Conservation (phyloP, 768 basidiomycete species). For the Serendipita indica region DNA sequence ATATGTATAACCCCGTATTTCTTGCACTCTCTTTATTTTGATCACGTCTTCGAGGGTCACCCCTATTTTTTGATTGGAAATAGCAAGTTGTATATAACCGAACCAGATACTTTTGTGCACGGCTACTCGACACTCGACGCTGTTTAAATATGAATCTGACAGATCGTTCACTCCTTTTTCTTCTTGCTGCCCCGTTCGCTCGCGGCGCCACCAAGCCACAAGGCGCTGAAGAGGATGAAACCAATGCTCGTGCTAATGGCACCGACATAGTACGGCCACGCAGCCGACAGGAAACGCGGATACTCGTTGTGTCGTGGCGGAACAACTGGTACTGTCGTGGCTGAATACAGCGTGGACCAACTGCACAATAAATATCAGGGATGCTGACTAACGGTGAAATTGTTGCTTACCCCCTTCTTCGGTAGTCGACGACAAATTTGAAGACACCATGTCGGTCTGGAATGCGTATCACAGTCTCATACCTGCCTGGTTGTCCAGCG, state of each 20-base stretch:
- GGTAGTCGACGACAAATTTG: conserved; percentile 87
- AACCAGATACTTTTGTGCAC: no score
- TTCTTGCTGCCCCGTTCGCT: conserved; percentile 33
- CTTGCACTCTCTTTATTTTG: no score
- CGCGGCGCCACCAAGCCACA: conserved; percentile 82
- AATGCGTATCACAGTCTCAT: conserved; percentile 70
- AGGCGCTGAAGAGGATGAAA: conserved; percentile 70
- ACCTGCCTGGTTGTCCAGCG: conserved; percentile 43
- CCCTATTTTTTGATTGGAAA: no score
- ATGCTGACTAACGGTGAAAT: conserved; percentile 4
- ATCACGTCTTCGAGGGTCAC: no score
- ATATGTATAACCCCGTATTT: no score
- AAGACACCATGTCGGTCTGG: conserved; percentile 97
- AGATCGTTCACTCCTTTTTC: conserved; percentile 24
- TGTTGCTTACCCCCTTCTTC: conserved; percentile 61
- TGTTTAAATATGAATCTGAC: no score
- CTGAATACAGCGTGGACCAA: conserved; percentile 56
- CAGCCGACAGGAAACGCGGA: conserved; percentile 86
- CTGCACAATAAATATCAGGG: conserved; percentile 26
- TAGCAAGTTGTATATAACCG: no score
- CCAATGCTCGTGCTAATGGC: conserved; percentile 77
- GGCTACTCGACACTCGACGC: no score
- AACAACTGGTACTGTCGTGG: conserved; percentile 70
- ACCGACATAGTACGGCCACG: conserved; percentile 90
- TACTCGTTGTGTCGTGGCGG: conserved; percentile 92